Conservation (phyloP, 768 basidiomycete species). For the Mycena epipterygia region DNA sequence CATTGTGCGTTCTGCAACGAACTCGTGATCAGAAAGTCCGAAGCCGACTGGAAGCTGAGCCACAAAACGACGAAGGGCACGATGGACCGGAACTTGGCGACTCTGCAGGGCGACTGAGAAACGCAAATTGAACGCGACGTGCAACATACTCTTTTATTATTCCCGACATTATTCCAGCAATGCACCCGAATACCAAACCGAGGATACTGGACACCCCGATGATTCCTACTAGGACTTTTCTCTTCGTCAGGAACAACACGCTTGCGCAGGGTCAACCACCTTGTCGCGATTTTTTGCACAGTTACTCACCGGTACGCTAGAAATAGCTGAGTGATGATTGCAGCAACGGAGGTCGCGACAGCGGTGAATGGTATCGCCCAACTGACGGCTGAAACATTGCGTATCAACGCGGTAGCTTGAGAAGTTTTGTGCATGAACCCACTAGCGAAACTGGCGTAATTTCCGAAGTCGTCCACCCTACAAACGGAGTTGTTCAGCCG, state of each 20-base stretch:
- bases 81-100: slow-evolving; percentile 57
- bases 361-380: slow-evolving; percentile 69
- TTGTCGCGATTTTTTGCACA: not conserved
- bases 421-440: slow-evolving; percentile 36
- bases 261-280: slow-evolving; percentile 38
- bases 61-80: slow-evolving; percentile 60
- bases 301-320: slow-evolving; percentile 58
- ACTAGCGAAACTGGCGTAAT: slow-evolving; percentile 50
- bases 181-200: slow-evolving; percentile 59
- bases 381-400: slow-evolving; percentile 48
- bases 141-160: slow-evolving; percentile 55
- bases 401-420: not conserved
- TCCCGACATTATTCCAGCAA: slow-evolving; percentile 58
- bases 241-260: slow-evolving; percentile 54
- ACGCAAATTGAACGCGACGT: not conserved
- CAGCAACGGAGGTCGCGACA: slow-evolving; percentile 59
- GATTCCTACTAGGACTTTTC: slow-evolving; percentile 47
- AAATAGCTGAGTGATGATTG: slow-evolving; percentile 65
- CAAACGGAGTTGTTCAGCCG: not conserved
- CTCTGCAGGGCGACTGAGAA: slow-evolving; percentile 41
- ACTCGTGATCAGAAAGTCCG: slow-evolving; percentile 63
- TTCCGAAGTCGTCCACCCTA: slow-evolving; percentile 57
- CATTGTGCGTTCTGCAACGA: not conserved
- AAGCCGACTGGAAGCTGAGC: slow-evolving; percentile 60
- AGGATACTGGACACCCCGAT: slow-evolving; percentile 54